phyloP scores from a whole-genome alignment of 495 filamentous ascomycete genomes.

The Choiromyces venosus region DNA sequence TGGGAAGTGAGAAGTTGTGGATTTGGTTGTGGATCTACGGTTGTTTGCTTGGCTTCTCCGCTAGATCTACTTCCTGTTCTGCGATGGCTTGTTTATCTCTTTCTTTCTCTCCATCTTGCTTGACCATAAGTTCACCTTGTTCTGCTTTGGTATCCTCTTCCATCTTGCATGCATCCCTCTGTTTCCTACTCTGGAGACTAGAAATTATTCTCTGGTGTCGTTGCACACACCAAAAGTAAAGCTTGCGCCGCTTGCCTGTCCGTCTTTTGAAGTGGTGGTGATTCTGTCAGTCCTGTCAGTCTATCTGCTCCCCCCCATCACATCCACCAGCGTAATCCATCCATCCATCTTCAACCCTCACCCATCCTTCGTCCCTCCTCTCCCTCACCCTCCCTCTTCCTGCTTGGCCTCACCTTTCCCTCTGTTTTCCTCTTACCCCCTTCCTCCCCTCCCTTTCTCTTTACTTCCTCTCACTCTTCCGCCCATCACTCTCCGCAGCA shows the following conservation, averaged over 20 bases:
- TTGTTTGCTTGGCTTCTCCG: background rate
- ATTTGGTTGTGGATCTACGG: background rate
- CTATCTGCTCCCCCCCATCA: slow-evolving; percentile 15
- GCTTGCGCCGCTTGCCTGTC: background rate
- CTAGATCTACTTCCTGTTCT: background rate
- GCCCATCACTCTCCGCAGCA: background rate
- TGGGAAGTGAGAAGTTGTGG: background rate
- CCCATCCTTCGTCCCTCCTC: slow-evolving; percentile 46
- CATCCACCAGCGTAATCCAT: slow-evolving; percentile 7
- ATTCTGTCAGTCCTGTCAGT: background rate
- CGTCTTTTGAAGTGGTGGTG: background rate
- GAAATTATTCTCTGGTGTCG: background rate
- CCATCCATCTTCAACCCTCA: slow-evolving; percentile 32
- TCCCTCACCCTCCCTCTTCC: slow-evolving; percentile 10
- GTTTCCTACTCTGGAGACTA: background rate
- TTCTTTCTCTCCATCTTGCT: background rate
- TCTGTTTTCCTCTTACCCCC: background rate
- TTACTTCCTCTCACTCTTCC: background rate
- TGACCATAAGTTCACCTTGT: background rate
- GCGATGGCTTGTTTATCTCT: background rate
- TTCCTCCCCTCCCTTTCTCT: background rate
- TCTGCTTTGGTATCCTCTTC: background rate
- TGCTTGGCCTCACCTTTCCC: slow-evolving; percentile 3
- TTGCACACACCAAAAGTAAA: background rate
- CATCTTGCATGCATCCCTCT: background rate